These are phyloP conservation scores for Tetrahymena thermophila DNA, from an alignment of 73 alveolate genomes.

Conservation along the genomic window DNA sequence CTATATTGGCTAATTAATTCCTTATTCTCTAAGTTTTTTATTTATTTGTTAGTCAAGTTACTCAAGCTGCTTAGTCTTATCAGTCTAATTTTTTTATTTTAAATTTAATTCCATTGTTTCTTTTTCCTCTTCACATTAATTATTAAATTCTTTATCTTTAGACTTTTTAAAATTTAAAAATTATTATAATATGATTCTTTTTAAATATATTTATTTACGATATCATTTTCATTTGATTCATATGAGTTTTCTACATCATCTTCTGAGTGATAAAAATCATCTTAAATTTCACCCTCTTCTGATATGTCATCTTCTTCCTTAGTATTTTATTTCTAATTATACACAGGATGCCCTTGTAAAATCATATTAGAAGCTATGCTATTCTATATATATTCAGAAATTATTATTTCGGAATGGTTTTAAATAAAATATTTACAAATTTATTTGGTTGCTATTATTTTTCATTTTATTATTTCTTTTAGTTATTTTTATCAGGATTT, in stretches of 20 bases:
- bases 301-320: background rate
- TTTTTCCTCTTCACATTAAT: background rate
- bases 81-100: background rate
- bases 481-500: background rate
- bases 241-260: background rate
- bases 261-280: background rate
- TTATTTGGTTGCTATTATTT: background rate
- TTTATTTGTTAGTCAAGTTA: background rate
- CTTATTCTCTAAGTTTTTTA: background rate
- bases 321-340: background rate
- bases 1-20: background rate
- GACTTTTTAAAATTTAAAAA: background rate
- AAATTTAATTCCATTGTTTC: background rate
- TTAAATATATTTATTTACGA: background rate
- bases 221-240: background rate
- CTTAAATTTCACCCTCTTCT: background rate
- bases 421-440: background rate
- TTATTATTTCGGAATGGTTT: no score
- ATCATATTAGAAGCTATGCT: background rate
- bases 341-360: background rate
- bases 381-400: background rate
- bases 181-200: no score
- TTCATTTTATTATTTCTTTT: background rate
- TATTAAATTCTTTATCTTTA: background rate
- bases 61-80: background rate